These are phyloP conservation scores for Aureobasidium sp. DNA, from an alignment of 2,329 filamentous ascomycete species.

Conservation along the genomic window DNA sequence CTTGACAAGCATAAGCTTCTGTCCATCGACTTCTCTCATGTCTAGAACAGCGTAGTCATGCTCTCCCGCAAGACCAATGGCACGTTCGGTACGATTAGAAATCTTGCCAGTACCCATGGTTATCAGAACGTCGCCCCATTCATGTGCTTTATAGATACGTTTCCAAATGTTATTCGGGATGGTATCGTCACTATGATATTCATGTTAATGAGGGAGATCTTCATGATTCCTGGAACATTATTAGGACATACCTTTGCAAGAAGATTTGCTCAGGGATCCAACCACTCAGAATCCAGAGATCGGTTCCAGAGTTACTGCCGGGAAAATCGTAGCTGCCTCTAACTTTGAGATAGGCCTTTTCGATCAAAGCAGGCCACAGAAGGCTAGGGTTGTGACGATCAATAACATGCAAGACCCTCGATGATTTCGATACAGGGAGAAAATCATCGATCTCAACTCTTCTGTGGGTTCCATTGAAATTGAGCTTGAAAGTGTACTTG, in stretches of 20 bases:
- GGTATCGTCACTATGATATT: slow-evolving; percentile 58
- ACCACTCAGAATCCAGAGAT: slow-evolving; percentile 84
- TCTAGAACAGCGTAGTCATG: slow-evolving; percentile 92
- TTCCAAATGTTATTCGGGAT: slow-evolving; percentile 71
- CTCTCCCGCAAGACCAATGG: slow-evolving; percentile 75
- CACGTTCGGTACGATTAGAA: slow-evolving; percentile 66
- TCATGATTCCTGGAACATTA: not conserved
- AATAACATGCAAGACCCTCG: slow-evolving; percentile 75
- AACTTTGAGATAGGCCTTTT: slow-evolving; percentile 95
- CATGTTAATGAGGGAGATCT: not conserved
- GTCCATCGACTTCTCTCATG: slow-evolving; percentile 57
- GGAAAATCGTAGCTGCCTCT: slow-evolving; percentile 96
- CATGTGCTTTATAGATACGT: slow-evolving; percentile 66
- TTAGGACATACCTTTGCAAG: slow-evolving; percentile 57
- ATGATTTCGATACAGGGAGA: slow-evolving; percentile 68
- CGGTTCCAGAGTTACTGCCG: slow-evolving; percentile 92
- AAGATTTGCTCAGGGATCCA: slow-evolving; percentile 98
- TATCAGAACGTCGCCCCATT: slow-evolving; percentile 72
- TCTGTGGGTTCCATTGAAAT: slow-evolving; percentile 91
- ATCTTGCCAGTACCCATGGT: slow-evolving; percentile 86
- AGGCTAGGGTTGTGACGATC: slow-evolving; percentile 75
- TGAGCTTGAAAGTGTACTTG: slow-evolving; percentile 84
- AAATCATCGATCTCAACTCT: slow-evolving; percentile 84
- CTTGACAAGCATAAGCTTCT: slow-evolving; percentile 72
- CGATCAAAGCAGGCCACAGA: slow-evolving; percentile 85